Conservation (phyloP, 73 alveolate genomes). For the Tetrahymena elliotti region DNA sequence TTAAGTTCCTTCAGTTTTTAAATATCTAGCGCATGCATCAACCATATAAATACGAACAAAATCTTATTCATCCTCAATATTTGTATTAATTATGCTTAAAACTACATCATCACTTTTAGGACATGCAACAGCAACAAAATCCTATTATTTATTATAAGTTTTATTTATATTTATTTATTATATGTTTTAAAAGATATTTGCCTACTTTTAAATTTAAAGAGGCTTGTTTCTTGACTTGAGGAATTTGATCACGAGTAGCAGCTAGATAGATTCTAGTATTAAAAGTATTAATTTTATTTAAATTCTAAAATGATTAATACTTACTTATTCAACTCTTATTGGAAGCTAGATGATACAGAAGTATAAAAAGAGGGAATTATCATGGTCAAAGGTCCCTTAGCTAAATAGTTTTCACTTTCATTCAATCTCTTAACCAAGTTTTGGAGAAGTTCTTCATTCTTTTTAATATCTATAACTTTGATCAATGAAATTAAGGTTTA, state of each 20-base stretch:
- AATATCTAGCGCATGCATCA: slow-evolving; percentile 7
- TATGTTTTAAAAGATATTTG: background rate
- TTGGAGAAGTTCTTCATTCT: slow-evolving; percentile 47
- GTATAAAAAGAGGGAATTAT: slow-evolving; percentile 57
- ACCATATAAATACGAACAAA: slow-evolving; percentile 32
- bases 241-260: slow-evolving; percentile 26
- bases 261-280: background rate
- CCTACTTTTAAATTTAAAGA: slow-evolving; percentile 29
- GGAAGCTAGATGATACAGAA: slow-evolving; percentile 45
- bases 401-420: slow-evolving; percentile 62
- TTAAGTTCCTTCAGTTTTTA: background rate
- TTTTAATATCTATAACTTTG: slow-evolving; percentile 35
- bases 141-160: background rate
- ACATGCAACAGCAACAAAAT: slow-evolving; percentile 6
- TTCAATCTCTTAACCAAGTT: slow-evolving; percentile 51
- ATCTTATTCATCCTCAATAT: slow-evolving; percentile 33
- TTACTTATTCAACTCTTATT: slow-evolving; percentile 36
- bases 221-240: slow-evolving; percentile 18
- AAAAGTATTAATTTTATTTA: background rate
- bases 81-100: background rate
- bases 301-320: background rate
- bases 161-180: background rate
- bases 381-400: slow-evolving; percentile 58
- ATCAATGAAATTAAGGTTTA: slow-evolving; percentile 42
- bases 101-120: slow-evolving; percentile 1